Conservation (phyloP, 345 rosid species). For the Combretum micranthum region DNA sequence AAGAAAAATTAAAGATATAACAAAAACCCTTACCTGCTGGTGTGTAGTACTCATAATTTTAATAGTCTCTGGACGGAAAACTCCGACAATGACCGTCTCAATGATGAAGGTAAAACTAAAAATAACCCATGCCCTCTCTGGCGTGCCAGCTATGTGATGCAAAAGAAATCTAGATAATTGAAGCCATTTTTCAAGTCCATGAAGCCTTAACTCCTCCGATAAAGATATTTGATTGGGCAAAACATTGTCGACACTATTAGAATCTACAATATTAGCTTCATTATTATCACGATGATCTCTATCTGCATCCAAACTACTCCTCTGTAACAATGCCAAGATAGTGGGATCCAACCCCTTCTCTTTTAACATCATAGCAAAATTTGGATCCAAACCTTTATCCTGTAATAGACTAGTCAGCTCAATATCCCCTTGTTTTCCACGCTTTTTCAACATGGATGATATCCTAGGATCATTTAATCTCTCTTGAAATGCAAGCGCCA, state of each 20-base stretch:
- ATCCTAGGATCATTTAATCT: constrained; percentile 86
- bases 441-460: constrained; percentile 74
- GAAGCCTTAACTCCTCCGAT: constrained; percentile 91
- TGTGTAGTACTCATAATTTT: constrained; percentile 70
- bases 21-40: constrained; percentile 65
- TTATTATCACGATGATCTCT: constrained; percentile 93
- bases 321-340: constrained; percentile 88
- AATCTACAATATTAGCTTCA: constrained; percentile 49
- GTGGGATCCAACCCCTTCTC: constrained; percentile 96
- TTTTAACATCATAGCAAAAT: constrained; percentile 98
- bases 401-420: constrained; percentile 85
- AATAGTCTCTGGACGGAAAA: constrained; percentile 85
- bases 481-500: constrained; percentile 85
- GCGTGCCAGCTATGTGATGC: constrained; percentile 90
- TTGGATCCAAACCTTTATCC: constrained; percentile 98
- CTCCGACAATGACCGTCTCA: constrained; percentile 74
- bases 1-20: neutral
- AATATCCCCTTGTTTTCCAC: constrained; percentile 71
- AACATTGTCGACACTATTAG: constrained; percentile 77
- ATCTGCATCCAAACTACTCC: constrained; percentile 99
- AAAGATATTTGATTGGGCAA: constrained; percentile 82
- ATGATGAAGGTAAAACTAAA: constrained; percentile 91
- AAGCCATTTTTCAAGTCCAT: constrained; percentile 97
- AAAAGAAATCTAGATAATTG: constrained; percentile 75
- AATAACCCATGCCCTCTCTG: constrained; percentile 96